These are phyloP conservation scores for Colletotrichum trifolii DNA, from an alignment of 2,329 filamentous ascomycete genomes.

Conservation along the genomic window DNA sequence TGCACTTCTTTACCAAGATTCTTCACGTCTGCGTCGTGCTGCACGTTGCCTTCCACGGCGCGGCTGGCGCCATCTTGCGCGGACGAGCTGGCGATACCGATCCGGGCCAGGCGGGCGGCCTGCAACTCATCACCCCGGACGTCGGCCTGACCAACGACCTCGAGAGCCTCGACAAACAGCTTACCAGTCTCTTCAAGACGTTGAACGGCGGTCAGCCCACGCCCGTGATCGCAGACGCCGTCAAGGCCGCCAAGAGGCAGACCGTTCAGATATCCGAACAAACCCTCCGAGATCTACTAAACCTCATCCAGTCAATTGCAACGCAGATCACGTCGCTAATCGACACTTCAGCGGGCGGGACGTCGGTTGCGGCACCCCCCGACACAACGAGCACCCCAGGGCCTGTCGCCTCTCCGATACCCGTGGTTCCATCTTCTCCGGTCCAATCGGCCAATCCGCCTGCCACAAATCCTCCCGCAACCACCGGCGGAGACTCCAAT, in stretches of 20 bases:
- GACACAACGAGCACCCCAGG: constrained; percentile 8
- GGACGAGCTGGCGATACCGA: constrained; percentile 22
- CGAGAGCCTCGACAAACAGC: constrained; percentile 21
- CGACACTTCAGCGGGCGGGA: constrained; percentile 17
- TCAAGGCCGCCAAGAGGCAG: constrained; percentile 23
- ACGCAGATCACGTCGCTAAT: constrained; percentile 23
- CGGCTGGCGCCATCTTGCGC: constrained; percentile 35
- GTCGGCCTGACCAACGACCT: constrained; percentile 18
- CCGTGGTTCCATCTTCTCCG: constrained; percentile 5
- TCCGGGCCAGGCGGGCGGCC: constrained; percentile 11
- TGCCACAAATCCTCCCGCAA: neutral
- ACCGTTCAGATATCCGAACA: constrained; percentile 16
- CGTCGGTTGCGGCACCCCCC: neutral
- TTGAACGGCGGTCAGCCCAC: constrained; percentile 14
- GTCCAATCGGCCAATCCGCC: constrained; percentile 12
- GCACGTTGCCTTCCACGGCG: constrained; percentile 32
- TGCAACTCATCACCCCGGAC: constrained; percentile 6
- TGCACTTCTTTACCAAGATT: constrained; percentile 35
- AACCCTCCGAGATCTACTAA: constrained; percentile 26
- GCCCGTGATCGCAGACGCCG: constrained; percentile 6
- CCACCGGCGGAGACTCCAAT: neutral
- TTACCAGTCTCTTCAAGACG: constrained; percentile 20
- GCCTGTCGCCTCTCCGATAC: constrained; percentile 6
- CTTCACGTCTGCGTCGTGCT: constrained; percentile 21
- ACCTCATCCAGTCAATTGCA: constrained; percentile 32